Evolutionary conservation across 2,329 filamentous ascomycete genomes (phyloP), one percentile per base, ranked within the genome.

Genomic region (Calonectria naviculata): DNA sequence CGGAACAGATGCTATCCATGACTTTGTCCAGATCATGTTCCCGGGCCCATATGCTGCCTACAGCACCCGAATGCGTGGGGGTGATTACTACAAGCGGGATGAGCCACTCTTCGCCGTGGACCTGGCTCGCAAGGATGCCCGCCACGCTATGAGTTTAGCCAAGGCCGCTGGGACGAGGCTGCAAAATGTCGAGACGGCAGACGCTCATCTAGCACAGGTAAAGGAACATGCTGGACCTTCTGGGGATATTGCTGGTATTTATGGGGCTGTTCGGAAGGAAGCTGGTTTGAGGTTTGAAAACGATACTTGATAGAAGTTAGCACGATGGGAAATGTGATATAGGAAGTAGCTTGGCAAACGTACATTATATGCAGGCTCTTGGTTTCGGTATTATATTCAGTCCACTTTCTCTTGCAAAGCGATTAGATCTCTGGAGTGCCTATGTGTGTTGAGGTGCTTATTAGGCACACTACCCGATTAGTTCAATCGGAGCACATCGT

Each of bases 21-120:
- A 90, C 52, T 93, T 95, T 79, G 86, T 97, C 70, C 90, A 93
- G 76, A 84, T 86, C 2, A 88, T 97, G 85, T 94, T 97, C 78
- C 93, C 93, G 0, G 94, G 94, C 0, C 89, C 93, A 0, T 94
- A 95, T 80, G 86, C 91, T 0, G 92, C 90, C 6, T 98, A 97
- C 81, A 92, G 91, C 19, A 89, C 89, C 49, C 89, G 95, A 26
- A 94, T 98, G 93, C 80, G 90, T 58, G 86, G 85, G 1, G 95
- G 95, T 0, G 93, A 95, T 77, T 97, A 97, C 80, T 91, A 93
- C 82, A 89, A 90, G 83, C 87, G 93, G 15, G 90, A 93, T 28
- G 93, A 92, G 78, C 95, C 95, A n/a, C 85, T 97, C 10, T 97
- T 97, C 81, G 91, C 91, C 4, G 93, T 96, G 1, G 93, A 97